Base-by-base conservation (phyloP, 805 yeast species). In the Metschnikowia amazonensis region DNA sequence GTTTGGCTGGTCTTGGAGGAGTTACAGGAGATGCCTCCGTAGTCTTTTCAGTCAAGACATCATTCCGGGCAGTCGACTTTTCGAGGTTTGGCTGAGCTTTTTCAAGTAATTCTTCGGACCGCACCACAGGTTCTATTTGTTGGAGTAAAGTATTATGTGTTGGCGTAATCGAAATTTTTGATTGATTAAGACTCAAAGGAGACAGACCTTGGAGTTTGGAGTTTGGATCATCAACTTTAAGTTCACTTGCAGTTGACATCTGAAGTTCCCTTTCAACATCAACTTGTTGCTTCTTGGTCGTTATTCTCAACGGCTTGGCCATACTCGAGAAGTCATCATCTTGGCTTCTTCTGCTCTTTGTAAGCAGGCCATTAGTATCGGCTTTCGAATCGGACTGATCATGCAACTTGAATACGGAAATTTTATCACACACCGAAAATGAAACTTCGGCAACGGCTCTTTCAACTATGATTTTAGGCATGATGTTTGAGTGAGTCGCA, bases 391-490 rank as follows among this genome's bases (percentile, higher is more conserved):
- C 24, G n/a, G 25, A 14, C 23, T 39, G 47, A 18, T 27, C 14
- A 30, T 49, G 31, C 41, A 80, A 62, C 53, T 78, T 86, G 23
- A 76, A 75, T 2, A 72, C 73, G 2, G 81, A 68, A 16, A 84
- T 57, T 44, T 82, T 72, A 51, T 82, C 86, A 58, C 86, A 82
- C 20, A 84, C 67, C 2, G 83, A 66, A 58, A 82, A 83, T 6
- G 83, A 74, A 29, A 89, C 67, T 57, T 89, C 96, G 36, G 86
- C 77, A 8, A 87, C 67, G 0, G 97, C 83, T 18, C 89, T 77
- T 63, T 88, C 84, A 16, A 89, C 75, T 2, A 89, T 76, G 17
- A 84, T 66, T 43, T 74, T 76, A 0, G 97, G 96, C 45, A 88
- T 65, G 2, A 86, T 58, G n/a, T 75, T 72, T 3, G 76, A 69